phyloP scores from a whole-genome alignment of 129 eudicot genomes.

The Flaveria bidentis region DNA sequence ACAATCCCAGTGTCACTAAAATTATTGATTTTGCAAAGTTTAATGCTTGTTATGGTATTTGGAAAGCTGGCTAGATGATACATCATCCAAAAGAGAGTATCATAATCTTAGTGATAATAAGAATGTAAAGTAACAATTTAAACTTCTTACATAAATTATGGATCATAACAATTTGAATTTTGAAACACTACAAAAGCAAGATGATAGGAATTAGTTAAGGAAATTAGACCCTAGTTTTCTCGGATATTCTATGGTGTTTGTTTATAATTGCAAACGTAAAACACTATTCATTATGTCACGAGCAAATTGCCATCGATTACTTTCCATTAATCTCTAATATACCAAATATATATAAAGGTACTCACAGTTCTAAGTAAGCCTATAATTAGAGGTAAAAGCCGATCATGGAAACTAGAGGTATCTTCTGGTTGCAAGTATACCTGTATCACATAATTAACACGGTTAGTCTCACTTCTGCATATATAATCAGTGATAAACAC shows the following conservation, averaged over 20 bases:
- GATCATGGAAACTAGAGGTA: conserved; percentile 67
- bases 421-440: conserved; percentile 64
- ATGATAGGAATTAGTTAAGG: not conserved
- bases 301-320: conserved; percentile 4
- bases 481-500: conserved; percentile 8
- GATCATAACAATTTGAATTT: conserved; percentile 4
- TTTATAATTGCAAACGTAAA: not conserved
- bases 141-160: conserved; percentile 14
- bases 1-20: conserved; percentile 15
- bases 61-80: conserved; percentile 9
- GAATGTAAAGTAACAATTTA: not conserved
- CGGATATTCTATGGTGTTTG: not conserved
- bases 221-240: conserved; percentile 7
- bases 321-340: not conserved
- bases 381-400: conserved; percentile 81
- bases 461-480: conserved; percentile 24
- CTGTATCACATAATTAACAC: conserved; percentile 47
- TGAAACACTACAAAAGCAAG: not conserved
- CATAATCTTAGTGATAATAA: conserved; percentile 6
- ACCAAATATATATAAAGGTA: conserved; percentile 10
- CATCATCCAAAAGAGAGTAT: conserved; percentile 4
- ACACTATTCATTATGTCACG: not conserved
- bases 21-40: not conserved
- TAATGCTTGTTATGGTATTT: conserved; percentile 6
- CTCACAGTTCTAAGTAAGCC: conserved; percentile 97